A percentile compares a stretch with the other conserved stretches of the same genome.
These are phyloP conservation scores for Lasiosphaeria hispida DNA, from an alignment of 495 filamentous ascomycete species.

Conservation along the genomic window DNA sequence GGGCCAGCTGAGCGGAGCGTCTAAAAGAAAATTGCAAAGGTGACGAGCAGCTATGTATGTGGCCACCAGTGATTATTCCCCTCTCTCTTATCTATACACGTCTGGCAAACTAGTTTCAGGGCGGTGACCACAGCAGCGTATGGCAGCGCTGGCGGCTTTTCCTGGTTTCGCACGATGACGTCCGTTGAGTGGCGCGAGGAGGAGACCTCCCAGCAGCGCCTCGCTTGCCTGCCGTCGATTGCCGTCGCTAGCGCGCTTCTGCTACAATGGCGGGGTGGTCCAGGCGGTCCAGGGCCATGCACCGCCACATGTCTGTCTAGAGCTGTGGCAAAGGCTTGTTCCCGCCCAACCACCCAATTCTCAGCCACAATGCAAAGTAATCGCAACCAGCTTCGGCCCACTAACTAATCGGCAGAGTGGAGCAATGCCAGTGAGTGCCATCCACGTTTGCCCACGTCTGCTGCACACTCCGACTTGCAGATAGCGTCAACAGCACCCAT, in stretches of 20 bases:
- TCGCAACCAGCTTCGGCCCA: conserved; percentile 11
- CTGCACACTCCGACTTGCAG: conserved; percentile 3
- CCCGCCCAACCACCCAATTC: conserved; percentile 1
- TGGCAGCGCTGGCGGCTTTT: too few species aligned
- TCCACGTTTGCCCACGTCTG: conserved; percentile 28
- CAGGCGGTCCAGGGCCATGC: background rate
- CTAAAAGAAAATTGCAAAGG: background rate
- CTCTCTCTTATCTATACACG: too few species aligned
- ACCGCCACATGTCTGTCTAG: background rate
- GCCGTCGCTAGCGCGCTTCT: too few species aligned
- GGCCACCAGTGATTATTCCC: too few species aligned
- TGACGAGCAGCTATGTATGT: too few species aligned
- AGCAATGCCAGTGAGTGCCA: conserved; percentile 22
- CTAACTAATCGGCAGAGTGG: conserved; percentile 12
- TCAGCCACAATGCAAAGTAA: conserved; percentile 1
- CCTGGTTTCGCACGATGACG: too few species aligned
- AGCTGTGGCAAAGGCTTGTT: conserved; percentile 2
- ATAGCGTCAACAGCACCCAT: conserved; percentile 7
- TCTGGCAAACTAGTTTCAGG: too few species aligned
- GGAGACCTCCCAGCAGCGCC: too few species aligned
- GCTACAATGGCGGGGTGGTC: background rate
- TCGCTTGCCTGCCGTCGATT: too few species aligned
- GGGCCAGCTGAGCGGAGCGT: background rate
- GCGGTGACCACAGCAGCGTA: too few species aligned
- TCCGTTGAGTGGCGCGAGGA: too few species aligned